Evolutionary conservation across 805 yeast genomes (phyloP).

Genomic region (Barnettozyma wickerhamii): DNA sequence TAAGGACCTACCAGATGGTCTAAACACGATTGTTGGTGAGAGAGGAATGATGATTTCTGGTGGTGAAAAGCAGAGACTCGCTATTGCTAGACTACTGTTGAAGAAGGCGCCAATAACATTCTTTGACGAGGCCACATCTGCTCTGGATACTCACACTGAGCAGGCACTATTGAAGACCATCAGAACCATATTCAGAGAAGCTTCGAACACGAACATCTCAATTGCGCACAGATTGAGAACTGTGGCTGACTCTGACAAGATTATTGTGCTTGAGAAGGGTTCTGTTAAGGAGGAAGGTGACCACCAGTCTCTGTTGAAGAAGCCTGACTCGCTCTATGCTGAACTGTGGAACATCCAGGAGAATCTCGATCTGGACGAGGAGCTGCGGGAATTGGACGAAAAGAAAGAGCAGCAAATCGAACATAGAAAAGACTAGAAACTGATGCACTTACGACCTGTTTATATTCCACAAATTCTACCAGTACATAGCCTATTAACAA

Average conservation of each 20-base stretch:
- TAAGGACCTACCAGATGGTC: conserved; percentile 74
- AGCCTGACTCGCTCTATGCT: conserved; percentile 59
- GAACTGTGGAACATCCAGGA: conserved; percentile 94
- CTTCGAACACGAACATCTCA: conserved; percentile 70
- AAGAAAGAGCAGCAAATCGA: conserved; percentile 5
- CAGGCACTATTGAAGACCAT: conserved; percentile 77
- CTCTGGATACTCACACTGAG: conserved; percentile 95
- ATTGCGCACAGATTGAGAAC: conserved; percentile 94
- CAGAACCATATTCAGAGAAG: conserved; percentile 54
- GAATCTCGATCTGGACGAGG: conserved; percentile 49
- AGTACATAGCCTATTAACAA: neutral
- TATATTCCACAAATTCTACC: neutral
- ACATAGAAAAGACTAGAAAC: neutral
- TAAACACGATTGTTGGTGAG: conserved; percentile 88
- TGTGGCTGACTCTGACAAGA: conserved; percentile 90
- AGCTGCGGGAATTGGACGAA: conserved; percentile 8
- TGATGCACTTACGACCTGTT: neutral
- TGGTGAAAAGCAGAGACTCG: conserved; percentile 96
- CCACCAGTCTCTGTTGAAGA: conserved; percentile 56
- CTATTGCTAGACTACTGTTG: conserved; percentile 85
- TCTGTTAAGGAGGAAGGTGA: conserved; percentile 83
- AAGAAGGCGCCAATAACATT: conserved; percentile 87
- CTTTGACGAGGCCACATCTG: conserved; percentile 96
- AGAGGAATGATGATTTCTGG: conserved; percentile 99
- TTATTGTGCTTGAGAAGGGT: conserved; percentile 81